These are phyloP conservation scores for Gyrodon lividus DNA, from an alignment of 768 basidiomycete species.

Conservation along the genomic window DNA sequence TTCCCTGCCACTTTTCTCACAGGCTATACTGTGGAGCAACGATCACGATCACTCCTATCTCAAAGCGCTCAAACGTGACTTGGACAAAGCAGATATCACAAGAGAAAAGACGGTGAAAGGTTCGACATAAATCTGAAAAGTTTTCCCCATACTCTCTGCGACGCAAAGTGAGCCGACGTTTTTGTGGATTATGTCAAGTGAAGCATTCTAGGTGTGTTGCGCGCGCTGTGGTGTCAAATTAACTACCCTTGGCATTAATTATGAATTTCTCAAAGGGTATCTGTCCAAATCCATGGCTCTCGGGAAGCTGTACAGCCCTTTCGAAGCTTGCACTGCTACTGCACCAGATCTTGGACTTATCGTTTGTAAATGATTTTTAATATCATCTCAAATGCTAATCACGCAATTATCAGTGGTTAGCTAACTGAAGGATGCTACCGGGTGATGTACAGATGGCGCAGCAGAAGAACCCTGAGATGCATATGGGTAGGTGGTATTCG, in stretches of 20 bases:
- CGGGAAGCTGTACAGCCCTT: background rate
- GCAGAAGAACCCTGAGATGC: background rate
- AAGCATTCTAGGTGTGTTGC: background rate
- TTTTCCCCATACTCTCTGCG: background rate
- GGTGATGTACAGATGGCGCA: background rate
- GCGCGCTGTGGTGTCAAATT: background rate
- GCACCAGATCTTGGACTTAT: background rate
- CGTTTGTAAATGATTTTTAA: background rate
- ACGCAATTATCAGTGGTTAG: background rate
- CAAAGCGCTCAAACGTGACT: too few species aligned
- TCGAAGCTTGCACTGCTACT: background rate
- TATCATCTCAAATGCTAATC: background rate
- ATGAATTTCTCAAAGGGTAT: background rate
- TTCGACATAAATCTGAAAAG: too few species aligned
- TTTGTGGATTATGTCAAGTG: too few species aligned
- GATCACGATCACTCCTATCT: too few species aligned
- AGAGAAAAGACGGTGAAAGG: too few species aligned
- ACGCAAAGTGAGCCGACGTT: background rate
- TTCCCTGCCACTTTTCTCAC: too few species aligned
- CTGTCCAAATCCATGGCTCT: too few species aligned
- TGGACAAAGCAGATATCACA: too few species aligned
- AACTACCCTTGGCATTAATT: background rate
- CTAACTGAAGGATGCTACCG: background rate
- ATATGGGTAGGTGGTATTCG: background rate
- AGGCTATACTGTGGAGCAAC: too few species aligned